Conservation (phyloP, 495 filamentous ascomycete species). For the Trichocladium antarcticum region DNA sequence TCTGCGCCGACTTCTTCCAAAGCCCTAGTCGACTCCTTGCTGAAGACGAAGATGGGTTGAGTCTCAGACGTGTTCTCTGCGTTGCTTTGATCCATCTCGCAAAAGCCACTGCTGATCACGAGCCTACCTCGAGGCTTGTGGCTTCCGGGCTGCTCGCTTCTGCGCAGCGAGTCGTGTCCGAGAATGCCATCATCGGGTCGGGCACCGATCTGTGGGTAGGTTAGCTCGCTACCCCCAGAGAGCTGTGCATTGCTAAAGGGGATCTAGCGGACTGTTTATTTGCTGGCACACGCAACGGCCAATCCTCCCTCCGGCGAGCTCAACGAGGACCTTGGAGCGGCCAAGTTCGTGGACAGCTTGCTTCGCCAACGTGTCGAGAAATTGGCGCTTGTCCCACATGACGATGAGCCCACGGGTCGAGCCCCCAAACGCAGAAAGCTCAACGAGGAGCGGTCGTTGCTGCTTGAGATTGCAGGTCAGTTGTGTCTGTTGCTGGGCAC, state of each 20-base stretch:
- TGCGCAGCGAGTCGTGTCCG: constrained; percentile 17
- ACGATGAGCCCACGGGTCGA: constrained; percentile 12
- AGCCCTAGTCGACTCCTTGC: constrained; percentile 9
- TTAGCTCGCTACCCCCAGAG: too few species aligned
- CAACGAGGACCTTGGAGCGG: constrained; percentile 8
- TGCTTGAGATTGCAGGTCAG: constrained; percentile 7
- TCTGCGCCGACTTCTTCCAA: constrained; percentile 25
- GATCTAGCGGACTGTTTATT: constrained; percentile 23
- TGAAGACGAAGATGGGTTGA: constrained; percentile 11
- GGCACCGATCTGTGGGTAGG: constrained; percentile 30
- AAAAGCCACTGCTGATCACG: constrained; percentile 18
- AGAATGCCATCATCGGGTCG: constrained; percentile 12
- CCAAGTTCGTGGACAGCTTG: constrained; percentile 21
- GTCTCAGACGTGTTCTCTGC: constrained; percentile 14
- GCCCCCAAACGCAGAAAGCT: constrained; percentile 28
- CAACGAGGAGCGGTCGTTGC: constrained; percentile 2
- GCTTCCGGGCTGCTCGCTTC: constrained; percentile 24
- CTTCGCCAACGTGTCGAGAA: constrained; percentile 21
- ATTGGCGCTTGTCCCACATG: constrained; percentile 8
- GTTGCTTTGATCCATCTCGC: constrained; percentile 27
- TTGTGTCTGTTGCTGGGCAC: constrained; percentile 17
- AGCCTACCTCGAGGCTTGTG: constrained; percentile 26
- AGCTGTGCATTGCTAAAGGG: constrained; percentile 11
- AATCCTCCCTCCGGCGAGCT: constrained; percentile 7
- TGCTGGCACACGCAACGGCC: constrained; percentile 21